phyloP scores from a whole-genome alignment of 768 basidiomycete genomes.

The Pholiota molesta region DNA sequence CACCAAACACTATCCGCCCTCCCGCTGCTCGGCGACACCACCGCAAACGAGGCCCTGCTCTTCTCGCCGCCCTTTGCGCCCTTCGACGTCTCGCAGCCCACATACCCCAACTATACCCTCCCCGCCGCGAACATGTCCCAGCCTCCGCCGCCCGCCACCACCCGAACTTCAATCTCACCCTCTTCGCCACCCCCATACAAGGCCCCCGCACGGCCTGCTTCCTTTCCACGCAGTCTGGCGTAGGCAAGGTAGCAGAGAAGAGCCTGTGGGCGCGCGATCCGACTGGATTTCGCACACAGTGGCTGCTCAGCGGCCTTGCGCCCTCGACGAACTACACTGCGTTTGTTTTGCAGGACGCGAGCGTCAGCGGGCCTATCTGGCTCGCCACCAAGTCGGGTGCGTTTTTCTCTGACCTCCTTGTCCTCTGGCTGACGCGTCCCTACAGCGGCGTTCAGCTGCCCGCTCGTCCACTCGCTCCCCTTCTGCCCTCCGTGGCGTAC shows the following conservation, averaged over 20 bases:
- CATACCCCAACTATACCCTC: constrained; percentile 79
- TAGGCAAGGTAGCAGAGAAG: constrained; percentile 43
- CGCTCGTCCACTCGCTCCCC: constrained; percentile 68
- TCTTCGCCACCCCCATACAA: constrained; percentile 53
- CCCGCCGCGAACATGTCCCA: constrained; percentile 55
- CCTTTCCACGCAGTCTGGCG: constrained; percentile 41
- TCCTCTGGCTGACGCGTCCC: background rate
- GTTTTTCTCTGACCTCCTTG: constrained; percentile 21
- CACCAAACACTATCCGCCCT: constrained; percentile 44
- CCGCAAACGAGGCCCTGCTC: constrained; percentile 69
- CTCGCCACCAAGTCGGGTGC: constrained; percentile 77
- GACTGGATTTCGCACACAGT: constrained; percentile 71
- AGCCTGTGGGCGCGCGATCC: constrained; percentile 59
- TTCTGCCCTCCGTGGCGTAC: constrained; percentile 73
- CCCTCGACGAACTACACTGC: constrained; percentile 80
- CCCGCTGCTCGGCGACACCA: constrained; percentile 75
- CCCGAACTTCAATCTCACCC: constrained; percentile 57
- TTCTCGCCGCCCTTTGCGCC: constrained; percentile 63
- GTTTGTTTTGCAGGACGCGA: constrained; percentile 59
- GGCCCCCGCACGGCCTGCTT: constrained; percentile 61
- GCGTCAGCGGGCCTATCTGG: constrained; percentile 68
- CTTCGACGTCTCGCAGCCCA: constrained; percentile 35
- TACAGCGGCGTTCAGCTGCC: constrained; percentile 68
- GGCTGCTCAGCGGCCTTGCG: constrained; percentile 59
- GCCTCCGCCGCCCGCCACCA: constrained; percentile 42